Evolutionary conservation across 2,329 filamentous ascomycete species (phyloP).

Genomic region (Aspergillus fijiensis): DNA sequence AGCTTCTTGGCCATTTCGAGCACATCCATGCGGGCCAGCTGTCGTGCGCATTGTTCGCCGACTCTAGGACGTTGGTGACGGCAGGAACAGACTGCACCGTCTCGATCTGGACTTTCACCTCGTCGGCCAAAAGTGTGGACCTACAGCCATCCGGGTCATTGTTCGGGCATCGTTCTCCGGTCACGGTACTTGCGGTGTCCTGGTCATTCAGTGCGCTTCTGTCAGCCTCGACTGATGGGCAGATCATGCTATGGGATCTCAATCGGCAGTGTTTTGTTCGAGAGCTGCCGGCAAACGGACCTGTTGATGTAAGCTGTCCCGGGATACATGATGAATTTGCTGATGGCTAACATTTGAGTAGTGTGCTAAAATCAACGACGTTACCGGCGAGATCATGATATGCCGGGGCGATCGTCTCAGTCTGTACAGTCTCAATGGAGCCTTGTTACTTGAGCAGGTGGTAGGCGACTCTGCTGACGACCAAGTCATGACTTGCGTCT

Average conservation of each 20-base stretch:
- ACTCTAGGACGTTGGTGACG: slow-evolving; percentile 87
- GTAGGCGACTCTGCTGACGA: slow-evolving; percentile 73
- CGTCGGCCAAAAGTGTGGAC: slow-evolving; percentile 69
- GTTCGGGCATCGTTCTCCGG: slow-evolving; percentile 84
- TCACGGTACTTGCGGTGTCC: slow-evolving; percentile 79
- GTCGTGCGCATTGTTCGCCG: slow-evolving; percentile 78
- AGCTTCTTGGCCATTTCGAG: slow-evolving; percentile 81
- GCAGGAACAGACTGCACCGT: slow-evolving; percentile 91
- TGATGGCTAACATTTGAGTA: slow-evolving; percentile 48
- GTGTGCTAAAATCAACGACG: slow-evolving; percentile 83
- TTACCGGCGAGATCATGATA: slow-evolving; percentile 84
- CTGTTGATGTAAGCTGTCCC: slow-evolving; percentile 44
- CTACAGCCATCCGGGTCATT: slow-evolving; percentile 75
- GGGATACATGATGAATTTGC: no score
- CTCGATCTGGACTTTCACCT: slow-evolving; percentile 74
- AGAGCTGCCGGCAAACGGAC: slow-evolving; percentile 61
- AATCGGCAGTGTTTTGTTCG: slow-evolving; percentile 86
- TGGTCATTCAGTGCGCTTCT: slow-evolving; percentile 86
- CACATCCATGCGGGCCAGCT: slow-evolving; percentile 91
- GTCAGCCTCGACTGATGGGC: slow-evolving; percentile 77
- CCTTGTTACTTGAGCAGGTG: slow-evolving; percentile 76
- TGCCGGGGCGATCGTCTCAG: slow-evolving; percentile 73
- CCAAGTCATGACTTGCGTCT: slow-evolving; percentile 76
- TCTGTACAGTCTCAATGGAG: slow-evolving; percentile 85
- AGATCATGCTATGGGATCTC: slow-evolving; percentile 88